These are phyloP conservation scores for Saprolegnia diclina DNA, from an alignment of 352 stramenopile genomes.

Conservation along the genomic window DNA sequence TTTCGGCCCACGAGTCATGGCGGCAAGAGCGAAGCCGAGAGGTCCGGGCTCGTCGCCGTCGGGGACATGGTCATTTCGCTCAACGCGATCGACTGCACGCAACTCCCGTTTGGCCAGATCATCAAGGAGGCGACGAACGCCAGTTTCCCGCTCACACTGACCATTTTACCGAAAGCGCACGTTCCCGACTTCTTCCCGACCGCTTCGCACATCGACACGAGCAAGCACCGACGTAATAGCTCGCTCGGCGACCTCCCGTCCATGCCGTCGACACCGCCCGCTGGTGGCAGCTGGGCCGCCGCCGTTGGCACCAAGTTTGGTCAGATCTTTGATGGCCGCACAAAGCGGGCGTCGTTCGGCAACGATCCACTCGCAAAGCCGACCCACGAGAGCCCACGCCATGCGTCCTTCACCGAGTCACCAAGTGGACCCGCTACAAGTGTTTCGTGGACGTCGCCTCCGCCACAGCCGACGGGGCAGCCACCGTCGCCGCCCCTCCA, in stretches of 20 bases:
- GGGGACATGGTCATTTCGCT: conserved; percentile 14
- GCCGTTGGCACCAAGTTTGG: conserved; percentile 1
- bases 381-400: no score
- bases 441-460: not conserved
- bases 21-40: conserved; percentile 14
- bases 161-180: conserved; percentile 9
- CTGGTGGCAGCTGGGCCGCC: not conserved
- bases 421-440: not conserved
- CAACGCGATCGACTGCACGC: conserved; percentile 18
- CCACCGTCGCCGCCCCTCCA: not conserved
- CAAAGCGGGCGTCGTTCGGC: conserved; percentile 12
- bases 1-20: conserved; percentile 7
- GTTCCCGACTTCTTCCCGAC: conserved; percentile 17
- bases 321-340: conserved; percentile 14
- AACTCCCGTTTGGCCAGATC: conserved; percentile 13
- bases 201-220: not conserved
- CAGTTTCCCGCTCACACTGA: conserved; percentile 3
- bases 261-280: not conserved
- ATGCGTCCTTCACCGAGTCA: not conserved
- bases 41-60: conserved; percentile 2
- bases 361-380: not conserved
- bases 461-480: not conserved
- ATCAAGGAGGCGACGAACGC: conserved; percentile 16
- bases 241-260: not conserved
- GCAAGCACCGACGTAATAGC: not conserved